phyloP scores from a whole-genome alignment of 2,329 filamentous ascomycete genomes.

The Alternaria infectoria region DNA sequence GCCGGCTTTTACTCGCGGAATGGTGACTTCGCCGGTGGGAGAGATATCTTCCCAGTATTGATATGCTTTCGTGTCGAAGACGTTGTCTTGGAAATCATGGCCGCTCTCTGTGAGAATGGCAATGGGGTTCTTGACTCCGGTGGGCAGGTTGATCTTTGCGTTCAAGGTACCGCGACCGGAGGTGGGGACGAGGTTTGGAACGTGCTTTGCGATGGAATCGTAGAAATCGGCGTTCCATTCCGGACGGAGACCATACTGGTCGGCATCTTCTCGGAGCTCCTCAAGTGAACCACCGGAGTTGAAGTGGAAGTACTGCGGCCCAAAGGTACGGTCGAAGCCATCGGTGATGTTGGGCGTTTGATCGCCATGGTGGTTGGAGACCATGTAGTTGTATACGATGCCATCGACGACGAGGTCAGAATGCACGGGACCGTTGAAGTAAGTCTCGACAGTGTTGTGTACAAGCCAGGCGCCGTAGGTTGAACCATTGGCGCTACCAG shows the following conservation, averaged over 20 bases:
- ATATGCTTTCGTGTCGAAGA: conserved; percentile 59
- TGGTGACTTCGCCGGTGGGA: conserved; percentile 56
- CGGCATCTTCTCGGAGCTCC: conserved; percentile 61
- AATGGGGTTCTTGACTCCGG: conserved; percentile 58
- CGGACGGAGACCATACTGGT: conserved; percentile 55
- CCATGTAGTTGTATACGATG: conserved; percentile 68
- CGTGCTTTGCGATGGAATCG: conserved; percentile 65
- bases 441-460: conserved; percentile 69
- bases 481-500: conserved; percentile 56
- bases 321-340: conserved; percentile 70
- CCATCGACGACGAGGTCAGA: conserved; percentile 69
- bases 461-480: conserved; percentile 68
- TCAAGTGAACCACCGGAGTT: conserved; percentile 59
- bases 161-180: conserved; percentile 59
- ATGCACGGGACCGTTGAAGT: conserved; percentile 67
- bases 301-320: conserved; percentile 69
- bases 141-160: conserved; percentile 59
- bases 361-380: conserved; percentile 65
- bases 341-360: conserved; percentile 68
- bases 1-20: conserved; percentile 63
- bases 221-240: conserved; percentile 66
- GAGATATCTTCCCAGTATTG: conserved; percentile 66
- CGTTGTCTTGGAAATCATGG: conserved; percentile 66
- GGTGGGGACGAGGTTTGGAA: conserved; percentile 65
- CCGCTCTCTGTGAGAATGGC: conserved; percentile 62